Conservation (phyloP, 2,329 filamentous ascomycete genomes). For the Dactylellina leptospora region DNA sequence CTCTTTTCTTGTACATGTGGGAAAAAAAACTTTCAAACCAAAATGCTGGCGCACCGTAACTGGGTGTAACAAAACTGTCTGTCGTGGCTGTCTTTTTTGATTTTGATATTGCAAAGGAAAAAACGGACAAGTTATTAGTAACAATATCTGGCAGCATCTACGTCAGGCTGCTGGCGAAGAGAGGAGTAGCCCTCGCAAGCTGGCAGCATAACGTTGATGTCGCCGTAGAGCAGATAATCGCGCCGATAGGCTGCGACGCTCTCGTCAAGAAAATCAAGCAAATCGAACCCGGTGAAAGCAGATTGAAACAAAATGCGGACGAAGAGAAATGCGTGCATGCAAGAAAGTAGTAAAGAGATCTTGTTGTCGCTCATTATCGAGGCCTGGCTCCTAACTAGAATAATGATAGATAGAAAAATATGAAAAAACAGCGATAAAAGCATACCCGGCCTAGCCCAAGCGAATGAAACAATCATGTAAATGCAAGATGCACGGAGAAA, state of each 20-base stretch:
- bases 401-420: slow-evolving; percentile 11
- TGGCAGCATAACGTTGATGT: slow-evolving; percentile 7
- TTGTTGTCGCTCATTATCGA: not conserved
- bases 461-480: slow-evolving; percentile 4
- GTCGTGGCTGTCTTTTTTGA: slow-evolving; percentile 47
- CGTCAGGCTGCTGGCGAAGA: slow-evolving; percentile 10
- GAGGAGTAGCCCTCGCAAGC: not conserved
- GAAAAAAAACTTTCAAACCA: slow-evolving; percentile 14
- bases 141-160: not conserved
- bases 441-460: slow-evolving; percentile 28
- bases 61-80: slow-evolving; percentile 40
- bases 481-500: slow-evolving; percentile 28
- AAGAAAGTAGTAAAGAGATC: not conserved
- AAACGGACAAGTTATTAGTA: not conserved
- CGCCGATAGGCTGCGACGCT: slow-evolving; percentile 43
- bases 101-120: too few relatives aligned
- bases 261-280: too few relatives aligned
- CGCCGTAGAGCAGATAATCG: slow-evolving; percentile 50
- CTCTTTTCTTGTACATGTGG: slow-evolving; percentile 40
- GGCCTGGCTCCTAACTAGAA: not conserved
- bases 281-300: too few relatives aligned
- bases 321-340: too few relatives aligned
- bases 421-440: slow-evolving; percentile 5
- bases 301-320: too few relatives aligned
- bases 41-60: slow-evolving; percentile 53